Evolutionary conservation across 345 rosid species (phyloP).

Genomic region (Ceriops zippeliana): DNA sequence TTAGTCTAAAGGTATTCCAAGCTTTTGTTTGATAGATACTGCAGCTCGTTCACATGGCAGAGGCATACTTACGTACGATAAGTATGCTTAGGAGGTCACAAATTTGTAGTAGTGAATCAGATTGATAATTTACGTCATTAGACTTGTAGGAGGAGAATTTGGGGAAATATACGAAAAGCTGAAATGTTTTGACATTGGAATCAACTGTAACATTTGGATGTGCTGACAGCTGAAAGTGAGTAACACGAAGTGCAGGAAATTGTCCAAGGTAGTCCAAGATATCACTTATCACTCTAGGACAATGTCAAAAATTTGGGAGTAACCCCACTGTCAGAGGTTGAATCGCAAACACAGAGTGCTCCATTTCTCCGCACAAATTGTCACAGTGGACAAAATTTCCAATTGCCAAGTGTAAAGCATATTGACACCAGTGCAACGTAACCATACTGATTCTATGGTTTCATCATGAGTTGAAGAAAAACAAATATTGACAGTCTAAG

Average conservation of each 20-base stretch:
- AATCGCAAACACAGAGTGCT: neutral
- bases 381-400: neutral
- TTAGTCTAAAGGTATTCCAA: constrained; percentile 12
- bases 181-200: neutral
- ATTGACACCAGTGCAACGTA: too few relatives aligned
- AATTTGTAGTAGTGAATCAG: neutral
- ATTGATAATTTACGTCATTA: neutral
- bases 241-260: neutral
- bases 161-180: neutral
- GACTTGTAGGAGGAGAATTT: neutral
- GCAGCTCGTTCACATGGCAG: neutral
- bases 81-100: neutral
- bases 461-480: too few relatives aligned
- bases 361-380: neutral
- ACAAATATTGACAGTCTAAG: too few relatives aligned
- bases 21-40: neutral
- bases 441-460: too few relatives aligned
- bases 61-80: neutral
- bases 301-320: neutral
- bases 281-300: too few relatives aligned
- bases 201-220: neutral
- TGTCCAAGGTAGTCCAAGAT: too few relatives aligned
- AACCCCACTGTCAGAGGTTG: neutral
- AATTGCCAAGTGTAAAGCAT: too few relatives aligned
- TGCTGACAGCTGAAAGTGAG: neutral